A percentile compares a stretch with the other conserved stretches of the same genome.
These are phyloP conservation scores for Bolboschoenus planiculmis DNA, from an alignment of 176 grass and related monocot genomes.

Conservation along the genomic window DNA sequence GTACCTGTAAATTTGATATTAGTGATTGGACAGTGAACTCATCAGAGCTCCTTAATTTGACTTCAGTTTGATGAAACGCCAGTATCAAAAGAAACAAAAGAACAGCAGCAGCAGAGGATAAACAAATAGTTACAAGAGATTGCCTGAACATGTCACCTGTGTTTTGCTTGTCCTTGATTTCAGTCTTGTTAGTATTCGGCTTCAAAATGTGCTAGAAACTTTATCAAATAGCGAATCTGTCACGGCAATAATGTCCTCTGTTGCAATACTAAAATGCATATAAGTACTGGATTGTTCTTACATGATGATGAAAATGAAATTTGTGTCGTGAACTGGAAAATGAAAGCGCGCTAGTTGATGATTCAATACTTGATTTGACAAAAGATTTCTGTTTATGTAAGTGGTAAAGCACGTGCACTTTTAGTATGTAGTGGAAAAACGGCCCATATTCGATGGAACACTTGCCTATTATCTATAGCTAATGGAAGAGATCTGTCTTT, in stretches of 20 bases:
- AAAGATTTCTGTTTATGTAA: not conserved
- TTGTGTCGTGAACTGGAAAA: not conserved
- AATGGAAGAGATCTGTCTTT: too few species aligned
- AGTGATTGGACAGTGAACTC: not conserved
- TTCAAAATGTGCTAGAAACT: not conserved
- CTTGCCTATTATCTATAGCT: not conserved
- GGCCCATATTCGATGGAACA: not conserved
- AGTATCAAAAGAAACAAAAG: not conserved
- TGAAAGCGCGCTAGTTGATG: not conserved
- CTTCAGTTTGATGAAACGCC: not conserved
- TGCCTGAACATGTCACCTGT: not conserved
- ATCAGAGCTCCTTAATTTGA: not conserved
- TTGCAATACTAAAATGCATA: not conserved
- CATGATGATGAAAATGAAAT: not conserved
- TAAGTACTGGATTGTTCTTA: not conserved
- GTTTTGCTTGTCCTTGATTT: not conserved
- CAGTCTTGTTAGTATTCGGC: not conserved
- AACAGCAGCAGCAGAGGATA: not conserved
- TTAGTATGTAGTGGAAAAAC: not conserved
- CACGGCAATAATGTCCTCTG: not conserved
- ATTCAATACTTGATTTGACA: not conserved
- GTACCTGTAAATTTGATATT: slow-evolving; percentile 18
- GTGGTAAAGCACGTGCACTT: not conserved
- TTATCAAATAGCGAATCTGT: not conserved
- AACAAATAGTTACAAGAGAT: not conserved